Percentiles rank a stretch among this genome's conserved stretches.
Conservation (phyloP, 306 rosid species). For the Castanea mollissima region DNA sequence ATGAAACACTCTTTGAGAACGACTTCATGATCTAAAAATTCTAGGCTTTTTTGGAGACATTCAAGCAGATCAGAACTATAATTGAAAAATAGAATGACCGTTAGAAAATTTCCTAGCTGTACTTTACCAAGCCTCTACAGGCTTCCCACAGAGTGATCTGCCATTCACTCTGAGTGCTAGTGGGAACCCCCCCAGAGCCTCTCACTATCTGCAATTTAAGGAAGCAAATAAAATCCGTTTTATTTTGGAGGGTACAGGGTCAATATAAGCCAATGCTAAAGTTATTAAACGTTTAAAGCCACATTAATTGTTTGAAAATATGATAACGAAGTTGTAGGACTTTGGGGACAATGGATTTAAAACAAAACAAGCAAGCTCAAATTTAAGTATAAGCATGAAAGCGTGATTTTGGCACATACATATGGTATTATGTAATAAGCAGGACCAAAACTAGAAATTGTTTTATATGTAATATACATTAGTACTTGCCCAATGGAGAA, state of each 20-base stretch:
- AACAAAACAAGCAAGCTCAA: no score
- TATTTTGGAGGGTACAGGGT: no score
- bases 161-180: slow-evolving; percentile 46
- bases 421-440: no score
- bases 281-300: background rate
- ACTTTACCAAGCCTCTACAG: slow-evolving; percentile 36
- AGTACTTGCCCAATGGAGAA: no score
- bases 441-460: no score
- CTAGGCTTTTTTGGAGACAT: no score
- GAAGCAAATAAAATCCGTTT: slow-evolving; percentile 10
- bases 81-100: slow-evolving; percentile 44
- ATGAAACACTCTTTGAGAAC: no score
- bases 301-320: background rate
- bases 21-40: no score
- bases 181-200: slow-evolving; percentile 52
- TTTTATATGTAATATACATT: no score
- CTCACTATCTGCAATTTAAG: slow-evolving; percentile 42
- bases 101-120: slow-evolving; percentile 26
- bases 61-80: slow-evolving; percentile 14
- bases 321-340: background rate
- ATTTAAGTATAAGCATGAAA: no score
- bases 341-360: no score
- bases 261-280: background rate
- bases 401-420: no score
- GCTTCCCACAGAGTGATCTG: slow-evolving; percentile 33